Conservation (phyloP, 2,329 filamentous ascomycete species). For the Domatiomyces globalis region DNA sequence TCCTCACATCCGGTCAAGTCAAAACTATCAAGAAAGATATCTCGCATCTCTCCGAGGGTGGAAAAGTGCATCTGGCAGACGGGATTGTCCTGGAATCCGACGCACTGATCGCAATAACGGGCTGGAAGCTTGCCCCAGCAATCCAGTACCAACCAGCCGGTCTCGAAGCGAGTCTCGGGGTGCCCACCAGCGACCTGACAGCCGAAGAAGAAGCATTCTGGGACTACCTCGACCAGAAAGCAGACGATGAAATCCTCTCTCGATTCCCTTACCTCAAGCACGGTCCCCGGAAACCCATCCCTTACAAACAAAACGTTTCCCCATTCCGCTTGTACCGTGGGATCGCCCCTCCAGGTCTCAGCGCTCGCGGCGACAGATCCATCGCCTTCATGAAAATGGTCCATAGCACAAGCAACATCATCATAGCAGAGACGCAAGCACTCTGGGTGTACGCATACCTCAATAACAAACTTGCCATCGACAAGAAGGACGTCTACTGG, state of each 20-base stretch:
- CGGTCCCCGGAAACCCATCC: background rate
- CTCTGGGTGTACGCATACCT: constrained; percentile 56
- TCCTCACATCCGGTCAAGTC: constrained; percentile 40
- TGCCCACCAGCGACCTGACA: constrained; percentile 23
- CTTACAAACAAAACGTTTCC: no score
- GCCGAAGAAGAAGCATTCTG: background rate
- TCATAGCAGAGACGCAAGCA: constrained; percentile 32
- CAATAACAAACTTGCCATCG: constrained; percentile 31
- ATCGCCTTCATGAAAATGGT: constrained; percentile 37
- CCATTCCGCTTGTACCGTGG: constrained; percentile 34
- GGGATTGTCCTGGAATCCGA: constrained; percentile 34
- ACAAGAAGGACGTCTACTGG: constrained; percentile 15
- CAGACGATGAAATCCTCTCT: constrained; percentile 37
- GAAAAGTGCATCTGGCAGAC: constrained; percentile 34
- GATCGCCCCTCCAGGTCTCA: constrained; percentile 26
- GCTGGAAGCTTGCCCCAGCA: constrained; percentile 39
- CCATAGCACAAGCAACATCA: constrained; percentile 31
- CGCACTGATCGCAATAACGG: constrained; percentile 41
- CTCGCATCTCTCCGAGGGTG: constrained; percentile 27
- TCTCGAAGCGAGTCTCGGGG: constrained; percentile 28
- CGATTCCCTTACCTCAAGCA: constrained; percentile 7
- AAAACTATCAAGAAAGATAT: constrained; percentile 44
- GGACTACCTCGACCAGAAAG: constrained; percentile 24
- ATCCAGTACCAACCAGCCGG: constrained; percentile 35
- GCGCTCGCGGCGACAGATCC: constrained; percentile 19